These are phyloP conservation scores for Mortierella hygrophila DNA, from an alignment of 192 early-diverging fungal species.

Conservation along the genomic window DNA sequence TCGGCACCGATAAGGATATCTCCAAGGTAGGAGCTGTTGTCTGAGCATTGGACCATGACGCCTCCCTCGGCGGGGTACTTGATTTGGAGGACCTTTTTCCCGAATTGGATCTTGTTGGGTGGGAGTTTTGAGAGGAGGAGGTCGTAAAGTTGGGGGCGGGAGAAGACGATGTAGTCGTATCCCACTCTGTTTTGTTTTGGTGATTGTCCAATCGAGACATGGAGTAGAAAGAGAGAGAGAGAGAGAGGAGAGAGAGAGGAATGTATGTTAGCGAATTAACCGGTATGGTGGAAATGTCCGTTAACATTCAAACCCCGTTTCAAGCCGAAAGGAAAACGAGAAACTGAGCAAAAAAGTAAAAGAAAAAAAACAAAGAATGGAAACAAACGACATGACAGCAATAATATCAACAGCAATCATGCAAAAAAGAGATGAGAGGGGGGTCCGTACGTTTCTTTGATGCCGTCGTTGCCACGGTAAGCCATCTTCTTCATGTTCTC, in stretches of 20 bases:
- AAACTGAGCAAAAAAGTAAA: not conserved
- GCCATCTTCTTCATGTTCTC: conserved; percentile 37
- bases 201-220: not conserved
- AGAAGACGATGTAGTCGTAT: conserved; percentile 41
- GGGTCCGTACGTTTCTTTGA: conserved; percentile 28
- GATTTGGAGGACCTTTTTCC: conserved; percentile 35
- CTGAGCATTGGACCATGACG: conserved; percentile 29
- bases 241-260: no score
- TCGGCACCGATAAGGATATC: conserved; percentile 48
- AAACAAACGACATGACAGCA: no score
- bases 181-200: conserved; percentile 19
- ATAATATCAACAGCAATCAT: not conserved
- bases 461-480: conserved; percentile 29
- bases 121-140: conserved; percentile 28
- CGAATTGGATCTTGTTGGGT: conserved; percentile 20
- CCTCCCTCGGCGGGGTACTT: conserved; percentile 25
- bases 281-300: not conserved
- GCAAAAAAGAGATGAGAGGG: not conserved
- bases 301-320: not conserved
- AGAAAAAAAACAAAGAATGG: not conserved
- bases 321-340: not conserved
- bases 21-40: conserved; percentile 34
- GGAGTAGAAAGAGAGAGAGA: not conserved
- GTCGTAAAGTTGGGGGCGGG: conserved; percentile 31
- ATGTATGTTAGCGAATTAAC: not conserved